These are phyloP conservation scores for Botrytis pseudocinerea DNA, from an alignment of 2,329 filamentous ascomycete species.

Conservation along the genomic window DNA sequence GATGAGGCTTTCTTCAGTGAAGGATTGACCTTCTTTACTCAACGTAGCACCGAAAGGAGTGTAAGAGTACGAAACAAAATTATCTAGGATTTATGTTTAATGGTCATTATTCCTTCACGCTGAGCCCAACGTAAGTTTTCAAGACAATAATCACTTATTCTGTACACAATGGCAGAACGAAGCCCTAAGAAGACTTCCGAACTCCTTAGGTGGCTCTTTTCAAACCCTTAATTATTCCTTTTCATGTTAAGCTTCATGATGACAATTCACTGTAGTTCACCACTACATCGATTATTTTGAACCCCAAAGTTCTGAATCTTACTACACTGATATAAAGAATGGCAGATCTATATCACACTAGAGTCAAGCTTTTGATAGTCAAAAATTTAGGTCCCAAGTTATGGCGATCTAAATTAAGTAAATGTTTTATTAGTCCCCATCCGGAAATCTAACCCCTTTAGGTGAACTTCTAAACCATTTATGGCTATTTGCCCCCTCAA, in stretches of 20 bases:
- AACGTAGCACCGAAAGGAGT: background rate
- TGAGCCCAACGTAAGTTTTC: background rate
- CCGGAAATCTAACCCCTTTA: background rate
- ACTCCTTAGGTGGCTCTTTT: background rate
- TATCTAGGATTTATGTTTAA: background rate
- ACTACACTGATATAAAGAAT: background rate
- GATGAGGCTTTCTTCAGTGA: background rate
- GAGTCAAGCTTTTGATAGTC: background rate
- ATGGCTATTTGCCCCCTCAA: background rate
- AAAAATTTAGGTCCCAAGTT: background rate
- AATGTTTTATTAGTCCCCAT: background rate
- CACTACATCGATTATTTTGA: background rate
- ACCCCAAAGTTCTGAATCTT: background rate
- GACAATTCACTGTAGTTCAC: background rate
- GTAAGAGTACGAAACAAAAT: background rate
- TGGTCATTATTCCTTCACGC: background rate
- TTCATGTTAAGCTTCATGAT: background rate
- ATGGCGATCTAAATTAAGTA: background rate
- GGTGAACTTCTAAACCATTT: background rate
- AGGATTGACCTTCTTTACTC: background rate
- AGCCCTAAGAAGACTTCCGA: background rate
- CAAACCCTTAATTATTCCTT: background rate
- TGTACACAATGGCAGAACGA: too few relatives aligned
- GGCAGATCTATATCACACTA: background rate
- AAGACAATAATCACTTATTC: background rate